Conservation (phyloP, 257 asterid species). For the Leptodermis oblonga region DNA sequence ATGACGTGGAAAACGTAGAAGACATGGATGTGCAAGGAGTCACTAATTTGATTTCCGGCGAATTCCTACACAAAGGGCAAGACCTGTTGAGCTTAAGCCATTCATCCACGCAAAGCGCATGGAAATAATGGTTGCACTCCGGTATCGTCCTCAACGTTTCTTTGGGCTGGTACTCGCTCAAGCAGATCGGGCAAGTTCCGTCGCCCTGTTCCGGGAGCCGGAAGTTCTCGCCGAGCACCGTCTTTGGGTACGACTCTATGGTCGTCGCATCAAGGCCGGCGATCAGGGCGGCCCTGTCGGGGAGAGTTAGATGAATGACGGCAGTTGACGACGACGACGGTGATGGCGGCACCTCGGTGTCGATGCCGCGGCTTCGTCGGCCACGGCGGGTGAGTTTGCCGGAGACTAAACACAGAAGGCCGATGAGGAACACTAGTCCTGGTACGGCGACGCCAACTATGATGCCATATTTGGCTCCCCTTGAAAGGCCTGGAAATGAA, state of each 20-base stretch:
- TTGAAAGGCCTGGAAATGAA: constrained; percentile 49
- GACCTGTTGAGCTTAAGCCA: constrained; percentile 81
- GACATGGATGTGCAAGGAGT: constrained; percentile 50
- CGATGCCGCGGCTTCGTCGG: constrained; percentile 19
- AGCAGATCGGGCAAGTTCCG: constrained; percentile 65
- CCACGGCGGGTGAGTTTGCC: constrained; percentile 27
- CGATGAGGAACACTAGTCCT: constrained; percentile 50
- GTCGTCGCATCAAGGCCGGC: constrained; percentile 57
- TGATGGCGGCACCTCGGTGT: background rate
- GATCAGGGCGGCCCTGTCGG: constrained; percentile 21
- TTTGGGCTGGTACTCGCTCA: constrained; percentile 61
- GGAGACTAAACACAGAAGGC: constrained; percentile 41
- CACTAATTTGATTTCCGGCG: constrained; percentile 33
- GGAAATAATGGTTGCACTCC: constrained; percentile 76
- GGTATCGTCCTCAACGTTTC: constrained; percentile 68
- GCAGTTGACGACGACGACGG: constrained; percentile 13
- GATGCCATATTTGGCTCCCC: constrained; percentile 64
- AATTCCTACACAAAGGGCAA: constrained; percentile 77
- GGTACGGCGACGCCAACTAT: constrained; percentile 72
- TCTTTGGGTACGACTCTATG: constrained; percentile 70
- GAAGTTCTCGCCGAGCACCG: constrained; percentile 59
- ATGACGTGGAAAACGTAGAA: constrained; percentile 29
- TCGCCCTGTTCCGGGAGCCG: constrained; percentile 58
- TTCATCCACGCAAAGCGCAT: constrained; percentile 65
- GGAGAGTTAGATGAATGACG: constrained; percentile 21